A percentile compares a stretch with the other conserved stretches of the same genome.
Conservation (phyloP, 805 yeast species). For the Ogataea degrootiae region DNA sequence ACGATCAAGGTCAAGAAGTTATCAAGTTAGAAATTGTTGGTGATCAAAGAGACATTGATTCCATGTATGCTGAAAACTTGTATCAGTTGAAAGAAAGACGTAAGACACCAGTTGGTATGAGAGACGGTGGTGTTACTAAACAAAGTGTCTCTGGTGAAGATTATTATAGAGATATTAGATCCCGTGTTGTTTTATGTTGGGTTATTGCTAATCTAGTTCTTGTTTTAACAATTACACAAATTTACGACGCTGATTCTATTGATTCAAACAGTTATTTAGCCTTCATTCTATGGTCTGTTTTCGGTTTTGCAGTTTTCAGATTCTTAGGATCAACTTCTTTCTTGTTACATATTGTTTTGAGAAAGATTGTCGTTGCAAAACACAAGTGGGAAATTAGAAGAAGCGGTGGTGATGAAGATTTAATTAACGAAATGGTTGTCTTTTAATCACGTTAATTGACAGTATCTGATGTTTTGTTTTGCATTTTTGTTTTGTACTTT, state of each 20-base stretch:
- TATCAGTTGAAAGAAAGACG: conserved; percentile 69
- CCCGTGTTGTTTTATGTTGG: conserved; percentile 96
- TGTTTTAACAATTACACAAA: conserved; percentile 84
- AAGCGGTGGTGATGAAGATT: conserved; percentile 10
- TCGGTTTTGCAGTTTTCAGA: conserved; percentile 74
- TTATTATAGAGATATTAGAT: conserved; percentile 90
- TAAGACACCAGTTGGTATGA: conserved; percentile 49
- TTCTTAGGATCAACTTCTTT: conserved; percentile 77
- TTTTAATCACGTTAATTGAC: not conserved
- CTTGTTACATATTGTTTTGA: conserved; percentile 40
- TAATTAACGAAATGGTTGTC: conserved; percentile 17
- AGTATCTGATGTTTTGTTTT: not conserved
- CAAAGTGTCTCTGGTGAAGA: conserved; percentile 56
- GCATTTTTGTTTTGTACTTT: not conserved
- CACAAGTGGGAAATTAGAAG: conserved; percentile 29
- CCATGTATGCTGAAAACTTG: conserved; percentile 71
- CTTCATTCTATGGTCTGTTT: conserved; percentile 89
- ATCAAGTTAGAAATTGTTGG: conserved; percentile 73
- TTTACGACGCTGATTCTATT: conserved; percentile 64
- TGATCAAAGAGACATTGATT: conserved; percentile 72
- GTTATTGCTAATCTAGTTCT: conserved; percentile 74
- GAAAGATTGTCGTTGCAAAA: conserved; percentile 28
- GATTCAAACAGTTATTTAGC: conserved; percentile 70
- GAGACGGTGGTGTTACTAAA: conserved; percentile 34
- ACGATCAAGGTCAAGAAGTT: conserved; percentile 78